Evolutionary conservation across 1,284 basidiomycete species (phyloP), one percentile per base, ranked within the genome.

Genomic region (Microbotryum violaceum): DNA sequence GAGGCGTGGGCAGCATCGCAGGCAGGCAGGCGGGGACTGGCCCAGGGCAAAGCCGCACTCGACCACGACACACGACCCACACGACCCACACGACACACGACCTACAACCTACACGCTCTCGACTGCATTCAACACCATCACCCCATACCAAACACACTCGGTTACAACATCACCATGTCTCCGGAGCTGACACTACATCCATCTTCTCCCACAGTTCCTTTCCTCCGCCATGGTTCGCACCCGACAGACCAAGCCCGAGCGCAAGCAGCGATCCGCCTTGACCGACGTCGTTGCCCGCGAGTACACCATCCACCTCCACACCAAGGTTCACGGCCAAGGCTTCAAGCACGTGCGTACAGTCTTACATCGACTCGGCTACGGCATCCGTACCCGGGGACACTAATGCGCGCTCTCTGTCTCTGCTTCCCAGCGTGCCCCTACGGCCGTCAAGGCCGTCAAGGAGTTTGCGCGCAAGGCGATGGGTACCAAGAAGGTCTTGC

Each of bases 221-320:
- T 42, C 37, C 16, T 42, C 60, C 52, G 58, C 60, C 68, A 72
- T 72, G 71, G 37, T 42, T 42, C 37, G 37, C 37, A 42, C 37
- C 37, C 37, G 37, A 42, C 37, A 70, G 62, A 69, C 59, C 57
- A 62, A 58, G 31, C 49, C 67, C 57, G 69, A 72, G 70, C 66
- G 69, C 52, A 72, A 73, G 71, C 62, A 63, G 58, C 67, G 71
- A 31, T 71, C 70, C 54, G 91, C 91, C 66, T 88, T 96, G 76
- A 84, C 89, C 79, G 92, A 96, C 78, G 91, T 96, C 79, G 91
- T 96, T 70, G 89, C 92, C 72, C 86, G 92, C 75, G 92, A 71
- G 68, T 71, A 71, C 70, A 71, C 70, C 61, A 71, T 71, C 66
- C 70, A 71, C 64, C 70, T 71, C 53, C 70, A 71, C 68, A 70